A percentile compares a stretch with the other conserved stretches of the same genome.
These are phyloP conservation scores for Auricularia heimuer DNA, from an alignment of 768 basidiomycete species.

Conservation along the genomic window DNA sequence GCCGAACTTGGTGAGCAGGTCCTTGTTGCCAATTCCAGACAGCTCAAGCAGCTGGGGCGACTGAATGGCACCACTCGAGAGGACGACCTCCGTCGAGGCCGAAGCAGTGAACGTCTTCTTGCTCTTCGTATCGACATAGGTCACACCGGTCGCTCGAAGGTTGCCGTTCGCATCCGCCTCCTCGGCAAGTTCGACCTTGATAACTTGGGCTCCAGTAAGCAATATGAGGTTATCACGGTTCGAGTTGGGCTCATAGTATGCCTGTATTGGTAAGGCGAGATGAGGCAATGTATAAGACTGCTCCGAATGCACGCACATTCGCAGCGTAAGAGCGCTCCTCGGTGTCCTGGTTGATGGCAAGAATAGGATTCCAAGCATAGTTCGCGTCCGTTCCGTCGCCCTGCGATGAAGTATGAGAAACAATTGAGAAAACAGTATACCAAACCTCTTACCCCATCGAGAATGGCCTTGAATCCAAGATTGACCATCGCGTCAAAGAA, in stretches of 20 bases:
- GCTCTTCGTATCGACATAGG: conserved; percentile 11
- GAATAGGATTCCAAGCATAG: background rate
- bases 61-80: conserved; percentile 27
- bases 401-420: background rate
- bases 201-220: background rate
- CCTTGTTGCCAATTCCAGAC: conserved; percentile 28
- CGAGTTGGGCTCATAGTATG: background rate
- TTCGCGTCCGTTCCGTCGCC: background rate
- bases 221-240: background rate
- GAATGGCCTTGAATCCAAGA: background rate
- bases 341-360: background rate
- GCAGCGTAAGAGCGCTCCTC: conserved; percentile 1
- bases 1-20: conserved; percentile 19
- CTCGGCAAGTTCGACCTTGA: background rate
- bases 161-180: background rate
- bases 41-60: conserved; percentile 24
- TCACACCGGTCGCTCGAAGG: background rate
- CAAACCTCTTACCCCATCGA: background rate
- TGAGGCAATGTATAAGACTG: background rate
- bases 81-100: conserved; percentile 41
- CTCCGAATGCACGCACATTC: background rate
- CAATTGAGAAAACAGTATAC: background rate
- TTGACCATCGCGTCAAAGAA: background rate
- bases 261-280: background rate
- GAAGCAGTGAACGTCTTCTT: conserved; percentile 23